These are phyloP conservation scores for Gossypium turneri DNA, from an alignment of 345 rosid species.

Conservation along the genomic window DNA sequence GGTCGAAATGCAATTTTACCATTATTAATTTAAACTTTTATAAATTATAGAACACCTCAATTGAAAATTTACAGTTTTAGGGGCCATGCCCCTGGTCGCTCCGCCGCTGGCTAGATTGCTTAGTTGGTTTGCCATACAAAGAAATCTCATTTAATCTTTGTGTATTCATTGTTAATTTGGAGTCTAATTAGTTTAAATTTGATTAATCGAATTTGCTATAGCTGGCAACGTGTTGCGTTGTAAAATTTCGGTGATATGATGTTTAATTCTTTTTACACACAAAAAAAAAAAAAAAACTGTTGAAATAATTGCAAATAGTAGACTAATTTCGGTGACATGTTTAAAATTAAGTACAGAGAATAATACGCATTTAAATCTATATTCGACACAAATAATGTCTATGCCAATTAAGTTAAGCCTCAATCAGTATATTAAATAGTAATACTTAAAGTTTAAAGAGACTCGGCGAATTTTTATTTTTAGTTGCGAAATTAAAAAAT, in stretches of 20 bases:
- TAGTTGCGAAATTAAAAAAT: no score
- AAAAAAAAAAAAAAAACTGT: background rate
- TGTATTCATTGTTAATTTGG: background rate
- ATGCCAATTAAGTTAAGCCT: no score
- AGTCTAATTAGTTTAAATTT: background rate
- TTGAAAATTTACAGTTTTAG: no score
- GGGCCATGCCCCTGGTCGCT: no score
- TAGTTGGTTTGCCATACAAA: background rate
- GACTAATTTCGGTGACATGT: background rate
- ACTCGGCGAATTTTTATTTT: fast-evolving
- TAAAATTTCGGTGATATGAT: background rate
- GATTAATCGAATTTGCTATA: constrained; percentile 4
- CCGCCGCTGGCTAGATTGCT: background rate
- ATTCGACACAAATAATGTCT: fast-evolving
- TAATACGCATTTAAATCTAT: no score
- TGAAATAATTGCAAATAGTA: background rate
- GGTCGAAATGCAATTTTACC: fast-evolving
- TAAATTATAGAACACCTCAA: no score
- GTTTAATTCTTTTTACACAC: background rate
- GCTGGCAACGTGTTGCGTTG: background rate
- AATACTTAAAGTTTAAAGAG: no score
- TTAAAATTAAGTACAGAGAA: no score
- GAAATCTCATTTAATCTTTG: background rate
- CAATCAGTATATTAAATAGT: no score
- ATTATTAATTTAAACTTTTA: no score